Base-by-base conservation (phyloP, 2,329 filamentous ascomycete species). In the Aspergillus candidus region DNA sequence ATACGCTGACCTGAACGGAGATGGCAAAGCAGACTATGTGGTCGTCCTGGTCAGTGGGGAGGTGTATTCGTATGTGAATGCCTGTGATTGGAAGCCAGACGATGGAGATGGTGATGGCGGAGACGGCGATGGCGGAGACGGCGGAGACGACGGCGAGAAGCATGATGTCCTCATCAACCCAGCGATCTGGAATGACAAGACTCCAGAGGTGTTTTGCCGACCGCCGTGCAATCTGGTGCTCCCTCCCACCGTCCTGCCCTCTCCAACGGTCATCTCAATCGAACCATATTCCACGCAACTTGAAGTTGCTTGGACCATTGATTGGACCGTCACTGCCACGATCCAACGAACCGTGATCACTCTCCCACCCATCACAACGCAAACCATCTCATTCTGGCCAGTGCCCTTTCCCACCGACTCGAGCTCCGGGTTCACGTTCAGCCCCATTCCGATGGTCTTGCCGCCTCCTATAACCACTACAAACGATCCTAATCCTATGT, bases 11-110 rank as follows among this genome's bases (percentile, higher is more conserved):
- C 15, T 40, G 10, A 6, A 40, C 30, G 38, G 38, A 12, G 38
- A 40, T 22, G 29, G 38, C 38, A 40, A 40, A 15, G 38, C 11
- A 10, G 38, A 40, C 13, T 40, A 40, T 14, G 30, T 40, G 29
- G 37, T 39, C 3, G 37, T 39, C 5, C 32, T 30, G 13, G 13
- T n/a, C 7, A 31, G 17, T 17, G 37, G 37, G 11, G 17, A 31
- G 4, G 17, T 39, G 13, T 14, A 39, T 31, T 11, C 37, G 11
- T 39, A 31, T 12, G 29, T 39, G 27, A 39, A 39, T 30, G 2
- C 4, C 18, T 39, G 37, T 18, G 18, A 18, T 6, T 18, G 18
- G 18, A 18, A 18, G 6, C 18, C 18, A 18, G 18, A 18, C 18
- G 18, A 18, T 18, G 18, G 18, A 6, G 30, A 15, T 18, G 18